phyloP scores from a whole-genome alignment of 805 yeast genomes.

The Candida railenensis region DNA sequence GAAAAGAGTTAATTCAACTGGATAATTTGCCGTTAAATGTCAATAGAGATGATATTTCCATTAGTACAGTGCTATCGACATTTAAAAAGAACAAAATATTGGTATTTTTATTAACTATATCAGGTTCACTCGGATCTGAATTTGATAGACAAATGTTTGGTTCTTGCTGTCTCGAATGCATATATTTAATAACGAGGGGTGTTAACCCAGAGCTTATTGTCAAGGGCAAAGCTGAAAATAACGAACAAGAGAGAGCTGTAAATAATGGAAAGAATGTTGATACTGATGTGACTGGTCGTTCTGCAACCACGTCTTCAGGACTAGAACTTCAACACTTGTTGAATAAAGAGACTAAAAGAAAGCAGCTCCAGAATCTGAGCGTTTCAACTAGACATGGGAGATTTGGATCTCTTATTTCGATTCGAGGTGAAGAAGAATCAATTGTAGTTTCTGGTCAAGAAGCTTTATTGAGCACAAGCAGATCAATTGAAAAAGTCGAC shows the following conservation, averaged over 20 bases:
- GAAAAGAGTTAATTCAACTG: conserved; percentile 25
- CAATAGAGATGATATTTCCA: conserved; percentile 63
- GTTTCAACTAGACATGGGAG: conserved; percentile 80
- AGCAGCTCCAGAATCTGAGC: conserved; percentile 45
- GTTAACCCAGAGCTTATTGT: conserved; percentile 40
- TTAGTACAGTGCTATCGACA: conserved; percentile 53
- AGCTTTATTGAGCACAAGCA: conserved; percentile 49
- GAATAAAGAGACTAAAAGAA: conserved; percentile 58
- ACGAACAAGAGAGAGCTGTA: conserved; percentile 22
- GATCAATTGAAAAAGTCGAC: conserved; percentile 66
- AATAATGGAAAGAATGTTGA: neutral
- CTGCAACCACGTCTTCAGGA: conserved; percentile 20
- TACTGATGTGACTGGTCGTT: neutral
- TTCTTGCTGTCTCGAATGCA: conserved; percentile 63
- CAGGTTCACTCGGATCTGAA: conserved; percentile 62
- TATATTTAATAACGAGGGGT: conserved; percentile 62
- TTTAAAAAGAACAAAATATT: conserved; percentile 74
- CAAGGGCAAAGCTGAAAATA: conserved; percentile 45
- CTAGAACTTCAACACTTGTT: conserved; percentile 50
- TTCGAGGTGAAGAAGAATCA: conserved; percentile 61
- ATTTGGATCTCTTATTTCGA: conserved; percentile 81
- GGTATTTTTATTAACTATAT: conserved; percentile 66
- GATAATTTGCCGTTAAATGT: conserved; percentile 58
- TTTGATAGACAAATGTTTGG: conserved; percentile 63
- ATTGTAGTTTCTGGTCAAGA: conserved; percentile 72